Conservation (phyloP, 2,329 filamentous ascomycete genomes). For the Laburnicola sp. region DNA sequence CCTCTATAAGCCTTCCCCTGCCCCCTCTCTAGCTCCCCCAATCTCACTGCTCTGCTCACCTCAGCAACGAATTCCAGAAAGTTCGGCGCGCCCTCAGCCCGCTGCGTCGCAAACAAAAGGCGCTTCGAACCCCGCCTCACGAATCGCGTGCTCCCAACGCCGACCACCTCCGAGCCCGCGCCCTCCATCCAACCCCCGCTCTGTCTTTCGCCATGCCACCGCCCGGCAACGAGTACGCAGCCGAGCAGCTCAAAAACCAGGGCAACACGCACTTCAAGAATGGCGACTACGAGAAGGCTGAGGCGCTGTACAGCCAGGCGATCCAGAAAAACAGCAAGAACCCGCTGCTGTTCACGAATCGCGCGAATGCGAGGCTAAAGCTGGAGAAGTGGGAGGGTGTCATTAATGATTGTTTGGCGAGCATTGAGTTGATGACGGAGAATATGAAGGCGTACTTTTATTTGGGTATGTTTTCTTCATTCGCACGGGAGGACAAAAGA, state of each 20-base stretch:
- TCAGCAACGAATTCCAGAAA: conserved; percentile 13
- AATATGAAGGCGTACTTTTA: conserved; percentile 85
- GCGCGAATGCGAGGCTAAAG: conserved; percentile 79
- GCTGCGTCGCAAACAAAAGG: conserved; percentile 3
- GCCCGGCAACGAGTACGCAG: conserved; percentile 43
- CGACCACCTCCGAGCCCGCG: neutral
- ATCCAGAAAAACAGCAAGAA: conserved; percentile 79
- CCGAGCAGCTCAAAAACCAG: conserved; percentile 53
- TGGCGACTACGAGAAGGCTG: conserved; percentile 67
- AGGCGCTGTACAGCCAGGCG: conserved; percentile 73
- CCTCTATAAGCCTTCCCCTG: no score
- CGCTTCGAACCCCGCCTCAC: neutral
- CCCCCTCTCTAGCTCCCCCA: no score
- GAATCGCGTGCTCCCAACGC: conserved; percentile 8
- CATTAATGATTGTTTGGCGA: conserved; percentile 74
- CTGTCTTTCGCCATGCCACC: conserved; percentile 26
- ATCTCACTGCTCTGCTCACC: conserved; percentile 5
- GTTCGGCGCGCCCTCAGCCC: no score
- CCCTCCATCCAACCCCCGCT: no score
- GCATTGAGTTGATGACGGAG: conserved; percentile 66
- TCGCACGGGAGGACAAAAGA: neutral
- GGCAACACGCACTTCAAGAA: conserved; percentile 68
- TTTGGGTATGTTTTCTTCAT: conserved; percentile 51
- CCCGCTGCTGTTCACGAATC: conserved; percentile 83
- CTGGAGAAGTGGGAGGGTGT: conserved; percentile 73